Evolutionary conservation across 2,329 filamentous ascomycete species (phyloP).

Genomic region (Sporothrix brunneoviolacea): DNA sequence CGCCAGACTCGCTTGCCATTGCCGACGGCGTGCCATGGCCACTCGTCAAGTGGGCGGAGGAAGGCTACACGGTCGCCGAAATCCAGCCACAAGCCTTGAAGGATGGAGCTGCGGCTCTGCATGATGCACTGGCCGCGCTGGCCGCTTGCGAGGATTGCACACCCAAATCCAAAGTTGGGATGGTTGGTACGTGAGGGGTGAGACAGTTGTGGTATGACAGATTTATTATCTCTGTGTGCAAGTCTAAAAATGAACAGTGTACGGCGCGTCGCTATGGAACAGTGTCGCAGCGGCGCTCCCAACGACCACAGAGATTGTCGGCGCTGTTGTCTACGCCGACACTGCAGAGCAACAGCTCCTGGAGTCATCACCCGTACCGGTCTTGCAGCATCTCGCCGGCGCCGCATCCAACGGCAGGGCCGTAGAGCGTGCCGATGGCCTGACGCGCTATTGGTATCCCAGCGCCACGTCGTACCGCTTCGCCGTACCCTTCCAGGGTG

Average conservation of each 20-base stretch:
- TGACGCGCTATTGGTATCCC: constrained; percentile 6
- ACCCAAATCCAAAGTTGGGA: neutral
- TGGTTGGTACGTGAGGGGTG: constrained; percentile 26
- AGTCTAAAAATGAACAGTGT: constrained; percentile 15
- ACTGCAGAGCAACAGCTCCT: neutral
- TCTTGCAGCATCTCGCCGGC: constrained; percentile 7
- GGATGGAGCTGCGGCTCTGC: constrained; percentile 28
- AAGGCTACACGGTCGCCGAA: constrained; percentile 58
- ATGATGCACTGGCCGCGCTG: constrained; percentile 16
- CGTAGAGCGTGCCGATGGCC: constrained; percentile 34
- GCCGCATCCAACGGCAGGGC: neutral
- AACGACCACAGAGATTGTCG: constrained; percentile 11
- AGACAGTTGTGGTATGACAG: constrained; percentile 23
- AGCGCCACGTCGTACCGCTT: constrained; percentile 4
- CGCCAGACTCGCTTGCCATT: constrained; percentile 6
- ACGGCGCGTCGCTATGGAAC: constrained; percentile 8
- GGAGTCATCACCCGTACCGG: neutral
- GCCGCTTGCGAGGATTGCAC: constrained; percentile 24
- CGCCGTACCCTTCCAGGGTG: constrained; percentile 8
- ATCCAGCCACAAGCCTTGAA: constrained; percentile 29
- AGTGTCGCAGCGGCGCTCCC: constrained; percentile 1
- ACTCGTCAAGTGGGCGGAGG: constrained; percentile 63
- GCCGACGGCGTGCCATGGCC: constrained; percentile 26
- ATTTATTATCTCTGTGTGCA: constrained; percentile 22
- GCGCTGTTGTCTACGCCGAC: constrained; percentile 17